Evolutionary conservation across 2,329 filamentous ascomycete species (phyloP), one percentile per base, ranked within the genome.

Genomic region (Onygenales sp.): DNA sequence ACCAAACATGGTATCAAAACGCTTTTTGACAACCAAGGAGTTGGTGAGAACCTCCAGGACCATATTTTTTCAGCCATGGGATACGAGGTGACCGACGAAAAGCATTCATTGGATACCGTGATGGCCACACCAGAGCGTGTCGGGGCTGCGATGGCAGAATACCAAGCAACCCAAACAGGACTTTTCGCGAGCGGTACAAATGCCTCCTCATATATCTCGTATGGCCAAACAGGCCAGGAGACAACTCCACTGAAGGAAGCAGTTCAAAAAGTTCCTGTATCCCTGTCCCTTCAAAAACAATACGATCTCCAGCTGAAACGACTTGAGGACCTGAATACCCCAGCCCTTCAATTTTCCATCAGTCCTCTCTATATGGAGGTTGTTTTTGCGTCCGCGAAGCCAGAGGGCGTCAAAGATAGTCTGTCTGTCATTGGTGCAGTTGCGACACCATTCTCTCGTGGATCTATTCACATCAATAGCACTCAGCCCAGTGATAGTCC

Each of bases 31-130:
- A 56, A 66, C 1, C 65, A 69, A 0, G 61, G 62, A 8, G 62
- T 77, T 4, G 75, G 74, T 2, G 65, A 72, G 48, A 69, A 69
- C 17, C 63, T 76, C 0, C 58, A 59, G 51, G 57, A 60, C 33
- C 61, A 62, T 42, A 45, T 13, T 3, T 50, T 45, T 34, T 39
- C 14, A n/a, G 11, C 50, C 33, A 42, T 54, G 17, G 42, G 36
- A 9, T 39, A 39, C 36, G 36, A 51, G 33, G 11, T 54, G 11
- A 3, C 14, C 11, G 21, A 27, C 46, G 42, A 45, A 13, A 33
- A 50, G 6, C 2, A 31, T 4, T 42, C 17, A 11, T 46, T 54
- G 32, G 11, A 49, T n/a, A 8, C 42, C 13, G 8, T 9, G 9
- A 21, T 54, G 2, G 5, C 6, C 2, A 39, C 37, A 9, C 40